Percentiles rank a stretch among this genome's conserved stretches.
phyloP scores from a whole-genome alignment of 208 protist species.

The Borovskyia barvae region DNA sequence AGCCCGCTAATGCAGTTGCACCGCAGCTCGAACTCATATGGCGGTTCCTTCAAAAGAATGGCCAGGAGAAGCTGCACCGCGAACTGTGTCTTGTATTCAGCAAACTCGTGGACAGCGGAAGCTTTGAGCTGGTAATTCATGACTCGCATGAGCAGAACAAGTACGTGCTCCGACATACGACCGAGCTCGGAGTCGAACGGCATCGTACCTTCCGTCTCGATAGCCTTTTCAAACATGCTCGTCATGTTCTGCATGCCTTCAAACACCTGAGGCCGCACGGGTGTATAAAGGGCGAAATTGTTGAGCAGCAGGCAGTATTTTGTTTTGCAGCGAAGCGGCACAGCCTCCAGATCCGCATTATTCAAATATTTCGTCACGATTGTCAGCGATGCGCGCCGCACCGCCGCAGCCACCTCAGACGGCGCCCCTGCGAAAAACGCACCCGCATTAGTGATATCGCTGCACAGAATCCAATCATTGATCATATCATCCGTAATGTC shows the following conservation, averaged over 20 bases:
- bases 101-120: conserved; percentile 87
- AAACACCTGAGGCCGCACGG: conserved; percentile 66
- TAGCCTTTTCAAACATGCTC: conserved; percentile 83
- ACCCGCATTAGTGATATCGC: conserved; percentile 50
- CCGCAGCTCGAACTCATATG: conserved; percentile 87
- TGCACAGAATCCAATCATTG: conserved; percentile 63
- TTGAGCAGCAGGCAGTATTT: conserved; percentile 86
- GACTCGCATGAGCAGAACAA: conserved; percentile 89
- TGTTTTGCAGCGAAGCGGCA: conserved; percentile 83
- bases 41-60: conserved; percentile 88
- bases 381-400: conserved; percentile 27
- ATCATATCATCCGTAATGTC: conserved; percentile 51
- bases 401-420: conserved; percentile 30
- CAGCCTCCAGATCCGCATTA: conserved; percentile 53
- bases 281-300: conserved; percentile 85
- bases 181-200: conserved; percentile 91
- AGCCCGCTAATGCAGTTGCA: conserved; percentile 89
- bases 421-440: conserved; percentile 50
- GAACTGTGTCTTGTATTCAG: conserved; percentile 89
- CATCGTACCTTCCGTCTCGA: conserved; percentile 78
- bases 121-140: conserved; percentile 88
- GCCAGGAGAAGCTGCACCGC: conserved; percentile 90
- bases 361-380: conserved; percentile 83
- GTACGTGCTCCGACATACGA: conserved; percentile 91
- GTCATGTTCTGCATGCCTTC: conserved; percentile 75